These are phyloP conservation scores for Curvularia sp. DNA, from an alignment of 2,329 filamentous ascomycete genomes.

Conservation along the genomic window DNA sequence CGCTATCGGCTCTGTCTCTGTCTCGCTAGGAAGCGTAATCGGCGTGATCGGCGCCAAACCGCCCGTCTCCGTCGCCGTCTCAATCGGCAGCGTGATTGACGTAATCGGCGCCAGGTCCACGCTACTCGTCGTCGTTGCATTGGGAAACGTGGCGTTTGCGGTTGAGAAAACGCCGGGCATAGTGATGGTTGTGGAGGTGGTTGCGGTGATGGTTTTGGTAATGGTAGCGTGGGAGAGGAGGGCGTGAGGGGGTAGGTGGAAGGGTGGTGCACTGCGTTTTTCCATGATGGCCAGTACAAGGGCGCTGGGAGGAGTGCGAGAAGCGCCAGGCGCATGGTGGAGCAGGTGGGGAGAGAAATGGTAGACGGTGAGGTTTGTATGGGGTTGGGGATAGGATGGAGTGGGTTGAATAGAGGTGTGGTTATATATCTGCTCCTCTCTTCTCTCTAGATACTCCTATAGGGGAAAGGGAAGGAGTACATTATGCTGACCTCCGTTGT, in stretches of 20 bases:
- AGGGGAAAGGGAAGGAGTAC: background rate
- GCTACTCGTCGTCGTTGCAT: background rate
- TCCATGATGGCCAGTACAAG: background rate
- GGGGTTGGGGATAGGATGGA: background rate
- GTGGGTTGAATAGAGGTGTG: background rate
- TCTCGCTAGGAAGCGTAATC: background rate
- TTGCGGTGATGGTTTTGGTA: conserved; percentile 2
- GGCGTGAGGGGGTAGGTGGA: background rate
- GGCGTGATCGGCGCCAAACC: conserved; percentile 3
- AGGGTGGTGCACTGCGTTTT: background rate
- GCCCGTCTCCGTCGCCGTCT: background rate
- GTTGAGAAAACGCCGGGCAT: background rate
- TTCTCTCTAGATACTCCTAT: background rate
- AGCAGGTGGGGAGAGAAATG: background rate
- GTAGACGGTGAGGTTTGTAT: background rate
- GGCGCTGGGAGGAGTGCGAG: background rate
- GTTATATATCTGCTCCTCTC: background rate
- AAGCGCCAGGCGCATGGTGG: background rate
- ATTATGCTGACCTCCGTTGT: background rate
- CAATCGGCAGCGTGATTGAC: background rate
- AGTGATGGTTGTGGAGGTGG: background rate
- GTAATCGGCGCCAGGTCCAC: background rate
- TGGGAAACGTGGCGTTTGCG: background rate
- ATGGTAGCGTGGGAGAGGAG: background rate
- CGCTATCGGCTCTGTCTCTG: background rate